These are phyloP conservation scores for Aureobasidium leucospermi DNA, from an alignment of 2,329 filamentous ascomycete genomes.

Conservation along the genomic window DNA sequence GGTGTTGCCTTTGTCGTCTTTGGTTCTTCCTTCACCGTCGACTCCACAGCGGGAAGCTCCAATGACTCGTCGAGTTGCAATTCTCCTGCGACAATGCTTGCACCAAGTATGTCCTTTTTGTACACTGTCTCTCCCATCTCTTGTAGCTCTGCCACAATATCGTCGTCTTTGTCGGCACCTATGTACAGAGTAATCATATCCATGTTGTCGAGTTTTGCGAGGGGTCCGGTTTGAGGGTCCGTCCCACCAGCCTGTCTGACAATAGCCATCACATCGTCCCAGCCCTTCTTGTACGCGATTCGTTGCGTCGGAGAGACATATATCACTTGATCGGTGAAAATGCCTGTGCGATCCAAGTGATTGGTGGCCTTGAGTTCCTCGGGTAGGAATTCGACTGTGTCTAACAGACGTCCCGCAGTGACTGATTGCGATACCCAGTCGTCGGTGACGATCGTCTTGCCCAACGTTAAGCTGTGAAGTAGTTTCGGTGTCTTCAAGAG, in stretches of 20 bases:
- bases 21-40: background rate
- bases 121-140: background rate
- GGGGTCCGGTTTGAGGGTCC: background rate
- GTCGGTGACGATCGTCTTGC: slow-evolving; percentile 7
- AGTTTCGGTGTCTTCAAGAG: slow-evolving; percentile 8
- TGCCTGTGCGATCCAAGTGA: background rate
- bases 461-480: background rate
- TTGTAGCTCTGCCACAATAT: background rate
- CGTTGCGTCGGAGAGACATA: slow-evolving; percentile 4
- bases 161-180: background rate
- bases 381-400: background rate
- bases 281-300: background rate
- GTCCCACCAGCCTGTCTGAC: slow-evolving; percentile 5
- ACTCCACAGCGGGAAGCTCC: background rate
- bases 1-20: background rate
- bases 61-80: background rate
- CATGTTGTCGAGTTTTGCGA: background rate
- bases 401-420: background rate
- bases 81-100: slow-evolving; percentile 1
- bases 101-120: background rate
- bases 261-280: slow-evolving; percentile 6
- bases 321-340: background rate
- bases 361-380: background rate
- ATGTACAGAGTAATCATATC: background rate
- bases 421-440: slow-evolving; percentile 1